These are phyloP conservation scores for Tricholoma saponaceum DNA, from an alignment of 768 basidiomycete species.

Conservation along the genomic window DNA sequence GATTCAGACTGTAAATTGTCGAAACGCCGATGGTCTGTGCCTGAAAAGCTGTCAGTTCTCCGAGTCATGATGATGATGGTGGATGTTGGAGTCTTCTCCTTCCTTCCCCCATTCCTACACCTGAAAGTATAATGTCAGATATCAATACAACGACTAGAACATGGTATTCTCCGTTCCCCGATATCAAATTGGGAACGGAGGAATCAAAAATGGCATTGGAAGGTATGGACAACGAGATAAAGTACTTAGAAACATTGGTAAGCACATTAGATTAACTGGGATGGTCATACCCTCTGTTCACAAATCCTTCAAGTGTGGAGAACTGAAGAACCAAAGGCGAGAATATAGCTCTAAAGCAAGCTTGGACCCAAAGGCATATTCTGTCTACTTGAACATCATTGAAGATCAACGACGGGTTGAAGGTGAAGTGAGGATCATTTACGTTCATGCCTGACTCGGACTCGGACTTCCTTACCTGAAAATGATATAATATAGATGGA, in stretches of 20 bases:
- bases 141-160: neutral
- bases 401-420: neutral
- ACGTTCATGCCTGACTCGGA: neutral
- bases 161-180: neutral
- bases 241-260: neutral
- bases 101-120: too few relatives aligned
- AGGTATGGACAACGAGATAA: neutral
- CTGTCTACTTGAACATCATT: neutral
- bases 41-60: too few relatives aligned
- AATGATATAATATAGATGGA: neutral
- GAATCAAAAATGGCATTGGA: neutral
- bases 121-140: too few relatives aligned
- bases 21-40: too few relatives aligned
- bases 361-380: neutral
- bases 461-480: neutral
- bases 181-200: neutral
- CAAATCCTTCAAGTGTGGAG: neutral
- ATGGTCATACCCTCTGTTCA: neutral
- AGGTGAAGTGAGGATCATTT: neutral
- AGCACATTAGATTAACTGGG: neutral
- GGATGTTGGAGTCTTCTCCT: too few relatives aligned
- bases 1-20: too few relatives aligned
- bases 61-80: too few relatives aligned
- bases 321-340: neutral
- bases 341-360: neutral